Base-by-base conservation (phyloP, 345 rosid genomes). In the Chamaenerion angustifolium region DNA sequence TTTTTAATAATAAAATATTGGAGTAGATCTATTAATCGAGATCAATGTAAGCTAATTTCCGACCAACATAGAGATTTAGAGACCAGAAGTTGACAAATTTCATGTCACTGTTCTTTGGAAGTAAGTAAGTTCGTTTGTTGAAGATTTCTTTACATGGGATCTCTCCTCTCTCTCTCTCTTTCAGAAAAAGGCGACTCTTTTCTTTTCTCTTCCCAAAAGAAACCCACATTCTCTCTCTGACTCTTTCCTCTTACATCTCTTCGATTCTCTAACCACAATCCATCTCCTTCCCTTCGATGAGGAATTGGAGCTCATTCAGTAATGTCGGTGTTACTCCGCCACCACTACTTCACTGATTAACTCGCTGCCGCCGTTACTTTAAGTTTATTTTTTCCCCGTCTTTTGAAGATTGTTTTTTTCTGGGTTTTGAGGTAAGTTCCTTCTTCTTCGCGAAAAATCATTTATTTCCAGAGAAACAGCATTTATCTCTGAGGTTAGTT, bases 41-140 rank as follows among this genome's bases (percentile, higher is more conserved):
- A 31, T 3, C 37, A 31, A 31, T 31, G 37, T 7, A 8, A 31
- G 10, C 37, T 31, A 31, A 31, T 3, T 8, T 3, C 37, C 37
- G 37, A 31, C 37, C 43, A 86, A 81, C 71, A 74, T n/a, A n/a
- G n/a, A n/a, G n/a, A n/a, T n/a, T n/a, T n/a, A 13, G 77, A 81
- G 85, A 83, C 90, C 83, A 80, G 77, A 74, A 79, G 83, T 88
- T 80, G 96, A 83, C 96, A 83, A 82, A 80, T 79, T 79, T 79
- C 79, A 74, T 79, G 95, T 83, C 85, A 71, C 77, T 80, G 81
- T 81, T 83, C 73, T 65, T 68, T 70, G 81, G 37, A 31, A 31
- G 37, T 4, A 31, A 31, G 37, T 31, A 82, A 83, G 81, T 76
- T 78, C 89, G 73, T 78, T 76, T 31, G 37, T 31, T 72, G 70